Evolutionary conservation across 2,329 filamentous ascomycete species (phyloP).

Genomic region (Arthrobotrys sphaeroides): DNA sequence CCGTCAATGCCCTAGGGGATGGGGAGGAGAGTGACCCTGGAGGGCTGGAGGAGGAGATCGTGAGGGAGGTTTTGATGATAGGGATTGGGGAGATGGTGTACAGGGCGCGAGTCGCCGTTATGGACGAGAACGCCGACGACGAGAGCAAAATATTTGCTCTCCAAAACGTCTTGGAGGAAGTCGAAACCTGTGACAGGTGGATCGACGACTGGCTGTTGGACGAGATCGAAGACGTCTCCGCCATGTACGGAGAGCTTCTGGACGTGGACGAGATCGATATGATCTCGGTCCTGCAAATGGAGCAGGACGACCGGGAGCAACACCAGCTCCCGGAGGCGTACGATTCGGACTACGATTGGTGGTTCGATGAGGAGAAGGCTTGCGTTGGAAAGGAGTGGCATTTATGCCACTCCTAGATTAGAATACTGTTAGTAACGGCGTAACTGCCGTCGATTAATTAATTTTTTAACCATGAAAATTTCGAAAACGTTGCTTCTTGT

Average conservation of each 20-base stretch:
- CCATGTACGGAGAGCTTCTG: background rate
- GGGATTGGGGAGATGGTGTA: background rate
- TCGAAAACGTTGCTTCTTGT: no score
- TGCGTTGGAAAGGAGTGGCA: background rate
- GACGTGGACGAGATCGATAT: conserved; percentile 4
- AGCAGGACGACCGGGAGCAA: background rate
- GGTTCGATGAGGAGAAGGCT: conserved; percentile 29
- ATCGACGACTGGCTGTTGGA: conserved; percentile 1
- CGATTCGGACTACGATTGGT: background rate
- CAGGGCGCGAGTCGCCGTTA: background rate
- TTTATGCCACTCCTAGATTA: background rate
- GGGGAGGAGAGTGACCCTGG: no score
- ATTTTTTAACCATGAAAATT: no score
- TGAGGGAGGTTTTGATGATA: background rate
- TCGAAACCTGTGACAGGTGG: background rate
- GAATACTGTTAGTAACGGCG: no score
- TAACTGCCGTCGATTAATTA: no score
- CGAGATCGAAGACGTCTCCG: conserved; percentile 13
- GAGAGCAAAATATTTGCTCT: background rate
- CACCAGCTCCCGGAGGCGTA: no score
- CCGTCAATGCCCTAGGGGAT: no score
- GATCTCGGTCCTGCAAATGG: background rate
- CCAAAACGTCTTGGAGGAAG: background rate
- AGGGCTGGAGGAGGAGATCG: background rate
- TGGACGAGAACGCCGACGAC: background rate